Percentiles rank a stretch among this genome's conserved stretches.
These are phyloP conservation scores for Coemansia sp. DNA, from an alignment of 192 early-diverging fungal genomes.

Conservation along the genomic window DNA sequence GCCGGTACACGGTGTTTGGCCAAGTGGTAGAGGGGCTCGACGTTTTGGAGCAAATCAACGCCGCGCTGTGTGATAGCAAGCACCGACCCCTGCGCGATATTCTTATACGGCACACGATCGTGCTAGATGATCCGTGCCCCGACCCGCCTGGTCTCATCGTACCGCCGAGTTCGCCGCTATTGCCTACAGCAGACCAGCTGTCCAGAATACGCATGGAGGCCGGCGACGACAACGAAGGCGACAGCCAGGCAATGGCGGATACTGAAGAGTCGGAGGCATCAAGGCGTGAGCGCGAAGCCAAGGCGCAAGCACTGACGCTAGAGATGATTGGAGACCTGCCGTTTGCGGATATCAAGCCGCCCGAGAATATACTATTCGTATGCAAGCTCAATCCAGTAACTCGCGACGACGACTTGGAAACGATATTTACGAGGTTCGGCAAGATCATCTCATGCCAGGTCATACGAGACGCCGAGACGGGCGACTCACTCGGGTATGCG, in stretches of 20 bases:
- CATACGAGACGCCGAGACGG: conserved; percentile 81
- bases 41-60: conserved; percentile 78
- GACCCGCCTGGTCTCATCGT: conserved; percentile 73
- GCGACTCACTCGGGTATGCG: conserved; percentile 89
- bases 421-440: conserved; percentile 95
- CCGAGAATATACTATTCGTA: conserved; percentile 96
- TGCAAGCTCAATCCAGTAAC: conserved; percentile 94
- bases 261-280: conserved; percentile 69
- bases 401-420: conserved; percentile 84
- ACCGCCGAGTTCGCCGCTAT: conserved; percentile 70
- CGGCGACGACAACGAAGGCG: conserved; percentile 69
- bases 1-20: conserved; percentile 93
- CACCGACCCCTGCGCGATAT: conserved; percentile 83
- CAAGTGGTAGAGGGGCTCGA: conserved; percentile 90
- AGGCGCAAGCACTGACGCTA: conserved; percentile 88
- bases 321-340: conserved; percentile 99
- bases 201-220: conserved; percentile 77
- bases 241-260: conserved; percentile 16
- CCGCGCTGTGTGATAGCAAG: conserved; percentile 66
- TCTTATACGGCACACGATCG: conserved; percentile 87
- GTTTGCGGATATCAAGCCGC: conserved; percentile 95
- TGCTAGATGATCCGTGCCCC: conserved; percentile 92
- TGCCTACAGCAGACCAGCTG: conserved; percentile 73
- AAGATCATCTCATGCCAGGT: conserved; percentile 88
- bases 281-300: conserved; percentile 73